Evolutionary conservation across 2,329 filamentous ascomycete species (phyloP).

Genomic region (Alternaria arbusti): DNA sequence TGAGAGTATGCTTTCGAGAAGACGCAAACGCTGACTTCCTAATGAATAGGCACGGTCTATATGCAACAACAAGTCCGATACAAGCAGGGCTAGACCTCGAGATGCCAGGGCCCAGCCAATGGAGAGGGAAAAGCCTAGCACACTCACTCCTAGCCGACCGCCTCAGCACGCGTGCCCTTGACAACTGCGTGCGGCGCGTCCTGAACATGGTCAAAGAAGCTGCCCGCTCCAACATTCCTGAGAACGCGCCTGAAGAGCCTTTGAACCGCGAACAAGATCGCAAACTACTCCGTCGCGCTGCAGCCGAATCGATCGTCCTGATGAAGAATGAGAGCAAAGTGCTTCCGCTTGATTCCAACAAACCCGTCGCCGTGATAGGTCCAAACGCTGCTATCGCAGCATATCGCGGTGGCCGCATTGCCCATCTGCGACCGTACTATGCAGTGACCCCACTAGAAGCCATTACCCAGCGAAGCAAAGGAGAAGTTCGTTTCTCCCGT

Average conservation of each 20-base stretch:
- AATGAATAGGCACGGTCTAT: conserved; percentile 9
- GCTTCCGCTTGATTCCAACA: neutral
- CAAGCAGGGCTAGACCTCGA: conserved; percentile 32
- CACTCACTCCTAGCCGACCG: conserved; percentile 2
- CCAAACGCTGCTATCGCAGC: neutral
- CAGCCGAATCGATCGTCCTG: neutral
- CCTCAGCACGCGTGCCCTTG: neutral
- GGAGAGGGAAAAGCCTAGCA: neutral
- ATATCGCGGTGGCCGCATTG: neutral
- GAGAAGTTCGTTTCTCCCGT: neutral
- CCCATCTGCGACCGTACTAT: neutral
- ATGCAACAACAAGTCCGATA: conserved; percentile 20
- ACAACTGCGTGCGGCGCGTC: conserved; percentile 48
- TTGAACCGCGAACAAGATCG: conserved; percentile 57
- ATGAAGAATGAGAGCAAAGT: neutral
- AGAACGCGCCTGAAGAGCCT: neutral
- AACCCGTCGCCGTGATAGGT: neutral
- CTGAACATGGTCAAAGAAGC: neutral
- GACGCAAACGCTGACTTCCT: neutral
- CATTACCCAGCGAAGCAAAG: neutral
- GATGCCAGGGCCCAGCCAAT: conserved; percentile 32
- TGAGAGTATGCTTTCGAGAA: neutral
- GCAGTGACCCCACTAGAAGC: neutral
- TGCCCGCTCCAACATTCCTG: neutral
- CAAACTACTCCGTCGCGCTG: conserved; percentile 20